phyloP scores from a whole-genome alignment of 2,329 filamentous ascomycete genomes.

The Lecanicillium sp. region DNA sequence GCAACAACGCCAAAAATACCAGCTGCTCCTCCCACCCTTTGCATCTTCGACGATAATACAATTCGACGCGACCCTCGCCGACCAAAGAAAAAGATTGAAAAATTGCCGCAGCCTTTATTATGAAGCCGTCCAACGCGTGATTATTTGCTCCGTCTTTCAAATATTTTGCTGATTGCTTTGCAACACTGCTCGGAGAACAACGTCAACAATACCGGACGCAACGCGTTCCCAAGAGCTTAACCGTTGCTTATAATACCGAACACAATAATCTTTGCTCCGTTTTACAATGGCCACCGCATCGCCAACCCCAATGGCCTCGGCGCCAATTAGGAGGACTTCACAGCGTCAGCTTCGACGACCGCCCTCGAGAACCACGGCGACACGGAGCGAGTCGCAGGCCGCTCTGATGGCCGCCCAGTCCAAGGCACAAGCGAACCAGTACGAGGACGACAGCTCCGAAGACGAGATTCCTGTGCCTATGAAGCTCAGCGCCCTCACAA shows the following conservation, averaged over 20 bases:
- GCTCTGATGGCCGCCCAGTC: conserved; percentile 23
- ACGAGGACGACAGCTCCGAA: conserved; percentile 76
- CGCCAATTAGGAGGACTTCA: conserved; percentile 47
- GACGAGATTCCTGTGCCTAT: conserved; percentile 88
- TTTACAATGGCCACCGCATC: conserved; percentile 45
- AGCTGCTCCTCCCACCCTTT: conserved; percentile 13
- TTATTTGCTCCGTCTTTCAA: conserved; percentile 1
- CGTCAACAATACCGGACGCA: background rate
- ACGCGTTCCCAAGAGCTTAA: conserved; percentile 5
- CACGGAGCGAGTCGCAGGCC: conserved; percentile 40
- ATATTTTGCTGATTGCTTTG: conserved; percentile 3
- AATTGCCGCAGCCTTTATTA: conserved; percentile 4
- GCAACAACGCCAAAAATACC: conserved; percentile 22
- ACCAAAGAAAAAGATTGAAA: background rate
- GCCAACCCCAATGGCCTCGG: conserved; percentile 49
- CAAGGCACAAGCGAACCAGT: conserved; percentile 36
- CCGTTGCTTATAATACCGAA: background rate
- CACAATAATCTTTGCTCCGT: background rate
- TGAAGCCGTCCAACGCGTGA: conserved; percentile 11
- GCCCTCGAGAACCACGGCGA: conserved; percentile 39
- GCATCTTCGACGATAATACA: conserved; percentile 7
- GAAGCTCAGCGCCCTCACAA: conserved; percentile 89
- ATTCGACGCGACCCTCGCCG: conserved; percentile 3
- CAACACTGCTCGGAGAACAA: background rate
- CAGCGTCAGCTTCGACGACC: conserved; percentile 49